Evolutionary conservation across 768 basidiomycete species (phyloP), one percentile per base, ranked within the genome.

Genomic region (Sutorius australiensis): DNA sequence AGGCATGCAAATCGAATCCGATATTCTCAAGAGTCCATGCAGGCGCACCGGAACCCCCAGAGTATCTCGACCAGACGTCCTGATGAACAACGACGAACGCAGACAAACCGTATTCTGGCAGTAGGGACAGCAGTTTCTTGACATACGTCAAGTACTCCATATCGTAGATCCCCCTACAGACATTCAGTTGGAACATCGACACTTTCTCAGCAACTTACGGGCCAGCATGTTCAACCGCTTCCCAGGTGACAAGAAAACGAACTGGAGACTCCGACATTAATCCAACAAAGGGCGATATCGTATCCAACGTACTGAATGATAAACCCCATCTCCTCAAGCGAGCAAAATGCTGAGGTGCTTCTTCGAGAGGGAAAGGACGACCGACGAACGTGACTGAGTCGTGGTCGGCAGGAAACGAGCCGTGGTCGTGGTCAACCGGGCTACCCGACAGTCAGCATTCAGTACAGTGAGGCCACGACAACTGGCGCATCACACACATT

Each of bases 31-130:
- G 74, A 1, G 94, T 97, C 95, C 97, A 99, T 4, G 90, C 92
- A 1, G 97, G 97, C 0, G 95, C 95, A 2, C 97, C 95, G 1
- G 92, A 95, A 40, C 95, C 95, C 8, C 95, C 95, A 3, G 85
- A 84, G 61, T 94, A 95, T 5, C 95, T 83, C 0, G 93, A 95
- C 90, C 92, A 98, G 31, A 98, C 92, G 66, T 98, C 93, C 68
- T 95, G 95, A 66, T 98, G 95, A 51, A 95, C 66, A 10, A 83
- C 84, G 16, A 95, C 79, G 60, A 90, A 91, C 3, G 87, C 86
- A 3, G 77, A 74, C 31, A 93, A 67, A 13, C 87, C 86, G 55
- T 87, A 92, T 54, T 83, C 66, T 0, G 91, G 87, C 24, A 92
- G 73, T 24, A 89, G 63, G 0, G 81, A 79, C 9, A 92, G 73